phyloP scores from a whole-genome alignment of 768 basidiomycete species.

The Tylopilus rubrobrunneus region DNA sequence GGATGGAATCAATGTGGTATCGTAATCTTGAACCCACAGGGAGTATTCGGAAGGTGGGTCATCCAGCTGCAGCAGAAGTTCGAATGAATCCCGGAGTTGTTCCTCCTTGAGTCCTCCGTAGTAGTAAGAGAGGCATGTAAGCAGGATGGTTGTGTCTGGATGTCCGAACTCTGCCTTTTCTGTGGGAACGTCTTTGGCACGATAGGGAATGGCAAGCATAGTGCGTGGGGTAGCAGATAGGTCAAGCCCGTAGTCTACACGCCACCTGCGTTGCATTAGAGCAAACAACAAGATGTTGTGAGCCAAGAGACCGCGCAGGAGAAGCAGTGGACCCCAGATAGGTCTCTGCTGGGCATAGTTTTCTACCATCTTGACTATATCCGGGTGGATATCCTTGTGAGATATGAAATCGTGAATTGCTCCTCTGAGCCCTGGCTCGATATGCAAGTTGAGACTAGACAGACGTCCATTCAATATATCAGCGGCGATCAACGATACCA shows the following conservation, averaged over 20 bases:
- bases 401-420: slow-evolving; percentile 24
- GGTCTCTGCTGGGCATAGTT: not conserved
- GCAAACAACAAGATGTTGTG: slow-evolving; percentile 28
- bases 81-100: slow-evolving; percentile 30
- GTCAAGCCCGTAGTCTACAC: not conserved
- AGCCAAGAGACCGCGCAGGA: slow-evolving; percentile 34
- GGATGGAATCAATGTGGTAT: slow-evolving; percentile 12
- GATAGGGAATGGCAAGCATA: slow-evolving; percentile 35
- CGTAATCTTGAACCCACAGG: slow-evolving; percentile 25
- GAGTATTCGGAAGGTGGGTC: slow-evolving; percentile 32
- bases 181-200: slow-evolving; percentile 36
- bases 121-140: not conserved
- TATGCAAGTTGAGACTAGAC: not conserved
- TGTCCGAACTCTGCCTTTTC: slow-evolving; percentile 26
- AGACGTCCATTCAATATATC: not conserved
- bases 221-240: slow-evolving; percentile 18
- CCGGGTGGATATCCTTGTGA: not conserved
- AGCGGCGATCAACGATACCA: slow-evolving; percentile 9
- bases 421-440: not conserved
- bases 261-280: slow-evolving; percentile 31
- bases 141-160: not conserved
- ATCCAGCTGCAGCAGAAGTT: slow-evolving; percentile 26
- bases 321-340: slow-evolving; percentile 19
- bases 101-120: slow-evolving; percentile 11
- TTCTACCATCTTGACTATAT: not conserved